Percentiles rank a stretch among this genome's conserved stretches.
Conservation (phyloP, 345 rosid species). For the Schrenkiella parvula region DNA sequence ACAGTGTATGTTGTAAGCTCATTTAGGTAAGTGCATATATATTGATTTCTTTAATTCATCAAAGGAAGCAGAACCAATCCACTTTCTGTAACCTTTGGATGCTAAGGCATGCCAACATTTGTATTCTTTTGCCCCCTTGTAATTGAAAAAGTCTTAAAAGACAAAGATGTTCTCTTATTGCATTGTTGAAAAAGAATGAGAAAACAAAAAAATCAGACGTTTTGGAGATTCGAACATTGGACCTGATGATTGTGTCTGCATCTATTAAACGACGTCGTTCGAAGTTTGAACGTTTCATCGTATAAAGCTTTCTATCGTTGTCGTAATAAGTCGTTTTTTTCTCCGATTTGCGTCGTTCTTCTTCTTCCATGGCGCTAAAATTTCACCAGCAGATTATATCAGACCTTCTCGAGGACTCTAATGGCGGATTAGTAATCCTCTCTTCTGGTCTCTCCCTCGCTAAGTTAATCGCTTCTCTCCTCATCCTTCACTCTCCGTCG, state of each 20-base stretch:
- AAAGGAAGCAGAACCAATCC: neutral
- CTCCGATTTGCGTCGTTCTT: constrained; percentile 3
- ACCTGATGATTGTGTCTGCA: too few species aligned
- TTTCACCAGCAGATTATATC: constrained; percentile 76
- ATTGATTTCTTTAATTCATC: neutral
- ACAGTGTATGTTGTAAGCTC: neutral
- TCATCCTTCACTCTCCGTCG: constrained; percentile 61
- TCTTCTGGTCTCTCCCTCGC: constrained; percentile 82
- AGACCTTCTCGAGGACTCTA: constrained; percentile 67
- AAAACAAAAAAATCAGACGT: neutral
- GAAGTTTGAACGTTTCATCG: too few species aligned
- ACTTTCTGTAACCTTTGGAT: neutral
- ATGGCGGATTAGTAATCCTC: constrained; percentile 67
- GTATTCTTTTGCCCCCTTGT: neutral
- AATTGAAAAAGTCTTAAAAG: neutral
- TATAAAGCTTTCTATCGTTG: neutral
- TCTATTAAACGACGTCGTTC: too few species aligned
- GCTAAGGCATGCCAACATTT: neutral
- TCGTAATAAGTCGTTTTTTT: neutral
- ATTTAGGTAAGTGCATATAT: neutral
- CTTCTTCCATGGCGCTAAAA: constrained; percentile 51
- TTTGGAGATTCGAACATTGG: neutral
- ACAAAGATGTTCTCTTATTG: neutral
- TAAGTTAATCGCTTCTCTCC: constrained; percentile 59
- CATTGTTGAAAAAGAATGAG: too few species aligned